Base-by-base conservation (phyloP, 768 basidiomycete genomes). In the Zangia roseola region DNA sequence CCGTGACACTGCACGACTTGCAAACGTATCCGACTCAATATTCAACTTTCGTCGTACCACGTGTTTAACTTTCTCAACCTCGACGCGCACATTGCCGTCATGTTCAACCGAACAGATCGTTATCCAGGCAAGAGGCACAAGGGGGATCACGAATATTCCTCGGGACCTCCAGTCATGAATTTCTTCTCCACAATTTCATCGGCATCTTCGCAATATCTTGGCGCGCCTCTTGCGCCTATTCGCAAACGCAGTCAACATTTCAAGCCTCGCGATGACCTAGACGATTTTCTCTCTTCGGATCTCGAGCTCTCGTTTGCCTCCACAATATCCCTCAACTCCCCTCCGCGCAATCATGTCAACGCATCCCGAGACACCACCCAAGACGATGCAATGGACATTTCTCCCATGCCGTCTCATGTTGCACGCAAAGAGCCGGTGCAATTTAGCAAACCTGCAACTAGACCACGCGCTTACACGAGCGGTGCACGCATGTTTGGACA, bases 231-330 rank as follows among this genome's bases (percentile, higher is more conserved):
- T 14, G 60, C 75, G 14, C 76, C 74, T 49, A 67, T 75, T 33
- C 75, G 77, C 58, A 81, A 79, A 66, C 75, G 70, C 47, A 76
- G 67, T 49, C 76, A 78, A 55, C 68, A 69, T 46, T 64, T 70
- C 59, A 63, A 68, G 57, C 70, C 62, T 38, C 69, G 68, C 57
- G 76, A 80, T 58, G 81, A 84, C 50, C 65, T 81, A 45, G 83
- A 88, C 52, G 82, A 84, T 36, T 84, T 82, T 60, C 73, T 83
- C 43, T 81, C 83, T 28, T 85, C 84, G n/a, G 88, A 88, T 60
- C 77, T 90, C 40, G 90, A 92, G 63, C 71, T 83, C 33, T 91
- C 89, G 24, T 92, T 92, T 61, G 87, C 87, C 7, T 90, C 88
- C 25, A 88, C 79, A 52, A 84, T 91, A 65, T 92, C 90, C 7